Evolutionary conservation across 306 rosid species (phyloP).

Genomic region (Sindora glabra): DNA sequence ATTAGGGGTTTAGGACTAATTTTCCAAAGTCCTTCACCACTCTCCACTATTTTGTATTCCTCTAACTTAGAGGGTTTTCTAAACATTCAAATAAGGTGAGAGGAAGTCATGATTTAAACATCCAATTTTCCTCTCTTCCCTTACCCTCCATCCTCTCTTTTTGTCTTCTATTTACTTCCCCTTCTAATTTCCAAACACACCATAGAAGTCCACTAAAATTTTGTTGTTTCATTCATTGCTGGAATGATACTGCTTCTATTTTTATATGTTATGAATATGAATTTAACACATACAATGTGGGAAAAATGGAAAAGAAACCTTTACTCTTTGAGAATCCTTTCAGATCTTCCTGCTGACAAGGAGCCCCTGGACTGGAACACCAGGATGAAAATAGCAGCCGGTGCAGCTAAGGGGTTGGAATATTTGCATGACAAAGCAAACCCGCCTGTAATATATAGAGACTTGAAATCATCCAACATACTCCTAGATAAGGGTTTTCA

Average conservation of each 20-base stretch:
- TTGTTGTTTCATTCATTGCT: background rate
- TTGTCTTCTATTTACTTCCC: no score
- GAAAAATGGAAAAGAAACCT: slow-evolving; percentile 19
- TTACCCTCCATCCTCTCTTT: no score
- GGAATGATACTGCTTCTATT: slow-evolving; percentile 1
- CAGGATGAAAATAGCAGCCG: slow-evolving; percentile 82
- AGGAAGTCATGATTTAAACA: no score
- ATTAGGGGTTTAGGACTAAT: no score
- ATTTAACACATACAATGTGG: background rate
- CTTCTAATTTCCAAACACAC: no score
- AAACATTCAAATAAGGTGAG: no score
- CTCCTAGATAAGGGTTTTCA: slow-evolving; percentile 63
- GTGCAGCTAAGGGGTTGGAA: slow-evolving; percentile 81
- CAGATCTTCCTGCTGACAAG: slow-evolving; percentile 59
- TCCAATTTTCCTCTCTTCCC: no score
- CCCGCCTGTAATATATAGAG: slow-evolving; percentile 73
- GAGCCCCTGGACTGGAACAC: slow-evolving; percentile 82
- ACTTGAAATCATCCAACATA: slow-evolving; percentile 74
- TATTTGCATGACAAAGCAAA: slow-evolving; percentile 66
- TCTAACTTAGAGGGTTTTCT: no score
- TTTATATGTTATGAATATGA: background rate
- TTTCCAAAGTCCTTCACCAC: background rate
- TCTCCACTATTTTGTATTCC: no score
- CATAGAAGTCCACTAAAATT: no score
- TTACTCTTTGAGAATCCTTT: slow-evolving; percentile 7